Evolutionary conservation across 257 asterid genomes (phyloP), one percentile per base, ranked within the genome.

Genomic region (Scutellaria minor): DNA sequence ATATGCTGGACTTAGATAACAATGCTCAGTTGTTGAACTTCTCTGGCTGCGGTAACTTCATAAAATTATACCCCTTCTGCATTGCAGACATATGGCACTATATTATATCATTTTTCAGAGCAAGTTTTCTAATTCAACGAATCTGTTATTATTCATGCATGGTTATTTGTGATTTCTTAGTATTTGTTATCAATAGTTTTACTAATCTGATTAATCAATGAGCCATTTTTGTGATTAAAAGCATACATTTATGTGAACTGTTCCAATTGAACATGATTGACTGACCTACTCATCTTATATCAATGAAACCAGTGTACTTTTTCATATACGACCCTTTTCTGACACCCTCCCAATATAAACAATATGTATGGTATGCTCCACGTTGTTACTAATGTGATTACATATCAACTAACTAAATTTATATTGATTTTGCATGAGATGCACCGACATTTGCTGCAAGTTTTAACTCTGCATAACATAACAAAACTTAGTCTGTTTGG

Each of bases 11-110:
- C 84, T 67, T 88, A 20, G 73, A 89, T 74, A 85, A 89, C 55
- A 84, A 84, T 70, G 92, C 82, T 47, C 87, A 88, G 89, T 77
- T 91, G 81, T 70, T 91, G 85, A 90, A 94, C 83, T 91, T 75
- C 90, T 85, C 99, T n/a, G 99, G 99, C 63, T 94, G 99, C 68
- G 99, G 99, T 94, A 90, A 86, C 64, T 74, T 72, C 83, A 58
- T 77, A 66, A 60, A 79, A 20, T 71, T 78, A 54, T 59, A 55
- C 74, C 46, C 70, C 44, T 57, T 68, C 14, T 9, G 12, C 18
- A 51, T 52, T 41, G 18, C 24, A 11, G 47, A 22, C 40, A 66
- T 35, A 44, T 55, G 42, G 18, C 61, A 31, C 51, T 41, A 59
- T 57, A 10, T 18, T 37, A n/a, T 70, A 57, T 64, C 71, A 66